Percentiles rank a stretch among this genome's conserved stretches.
phyloP scores from a whole-genome alignment of 78 protist species.

The Speleostelium caveatum region DNA sequence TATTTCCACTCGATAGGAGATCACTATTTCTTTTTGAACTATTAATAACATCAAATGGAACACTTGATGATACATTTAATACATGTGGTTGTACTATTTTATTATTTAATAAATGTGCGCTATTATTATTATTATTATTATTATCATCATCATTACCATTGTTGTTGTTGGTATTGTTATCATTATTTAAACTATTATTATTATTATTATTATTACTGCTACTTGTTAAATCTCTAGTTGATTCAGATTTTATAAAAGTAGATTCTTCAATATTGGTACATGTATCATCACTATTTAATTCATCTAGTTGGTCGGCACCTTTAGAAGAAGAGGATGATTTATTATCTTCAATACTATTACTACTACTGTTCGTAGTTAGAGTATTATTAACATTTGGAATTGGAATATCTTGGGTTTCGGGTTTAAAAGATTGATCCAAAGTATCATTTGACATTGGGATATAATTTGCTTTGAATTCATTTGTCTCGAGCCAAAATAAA shows the following conservation, averaged over 20 bases:
- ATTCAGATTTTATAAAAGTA: background rate
- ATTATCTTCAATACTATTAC: background rate
- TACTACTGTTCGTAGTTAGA: background rate
- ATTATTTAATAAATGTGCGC: background rate
- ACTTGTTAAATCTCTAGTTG: background rate
- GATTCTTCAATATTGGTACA: background rate
- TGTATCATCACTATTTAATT: background rate
- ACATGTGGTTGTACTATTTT: background rate
- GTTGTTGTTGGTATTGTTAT: no score
- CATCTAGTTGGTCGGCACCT: background rate
- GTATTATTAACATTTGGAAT: background rate
- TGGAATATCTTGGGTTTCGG: conserved; percentile 20
- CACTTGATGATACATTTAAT: background rate
- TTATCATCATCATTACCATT: background rate
- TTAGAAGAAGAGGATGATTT: no score
- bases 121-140: background rate
- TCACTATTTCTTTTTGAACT: background rate
- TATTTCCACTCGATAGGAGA: conserved; percentile 1
- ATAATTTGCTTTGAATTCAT: conserved; percentile 34
- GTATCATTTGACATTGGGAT: conserved; percentile 1
- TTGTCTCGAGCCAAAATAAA: conserved; percentile 27
- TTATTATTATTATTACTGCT: background rate
- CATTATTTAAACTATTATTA: no score
- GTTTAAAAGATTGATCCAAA: conserved; percentile 16
- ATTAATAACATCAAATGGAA: background rate